These are phyloP conservation scores for Mycosarcoma maydis DNA, from an alignment of 1,284 basidiomycete genomes.

Conservation along the genomic window DNA sequence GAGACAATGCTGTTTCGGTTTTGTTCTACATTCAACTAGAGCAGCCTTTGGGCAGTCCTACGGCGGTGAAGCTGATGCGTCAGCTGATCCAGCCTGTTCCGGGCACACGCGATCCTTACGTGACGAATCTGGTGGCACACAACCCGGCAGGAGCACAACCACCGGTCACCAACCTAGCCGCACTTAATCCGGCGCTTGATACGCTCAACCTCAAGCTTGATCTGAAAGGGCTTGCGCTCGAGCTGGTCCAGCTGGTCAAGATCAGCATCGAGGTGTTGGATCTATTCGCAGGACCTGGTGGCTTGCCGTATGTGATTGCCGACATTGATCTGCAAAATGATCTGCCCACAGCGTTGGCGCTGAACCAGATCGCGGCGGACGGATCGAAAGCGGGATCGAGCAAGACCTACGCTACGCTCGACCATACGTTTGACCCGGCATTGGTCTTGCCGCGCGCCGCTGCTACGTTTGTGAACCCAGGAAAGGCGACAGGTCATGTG, in stretches of 20 bases:
- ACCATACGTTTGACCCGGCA: conserved; percentile 7
- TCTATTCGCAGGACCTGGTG: conserved; percentile 15
- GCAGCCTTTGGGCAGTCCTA: conserved; percentile 73
- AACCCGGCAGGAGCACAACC: conserved; percentile 73
- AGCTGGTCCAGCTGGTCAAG: conserved; percentile 27
- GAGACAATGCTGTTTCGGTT: conserved; percentile 71
- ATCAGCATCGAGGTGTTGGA: conserved; percentile 24
- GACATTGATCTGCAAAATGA: conserved; percentile 3
- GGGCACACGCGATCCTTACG: conserved; percentile 3
- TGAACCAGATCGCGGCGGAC: conserved; percentile 3
- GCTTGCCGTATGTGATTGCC: conserved; percentile 2
- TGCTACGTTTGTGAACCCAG: conserved; percentile 5
- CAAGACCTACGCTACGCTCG: conserved; percentile 9
- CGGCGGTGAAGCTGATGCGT: conserved; percentile 70
- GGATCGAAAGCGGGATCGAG: conserved; percentile 7
- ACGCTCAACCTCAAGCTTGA: conserved; percentile 70
- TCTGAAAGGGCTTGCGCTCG: conserved; percentile 69
- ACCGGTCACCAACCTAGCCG: conserved; percentile 65
- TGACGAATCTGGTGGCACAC: conserved; percentile 72
- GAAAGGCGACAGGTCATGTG: conserved; percentile 12
- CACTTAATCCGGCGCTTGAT: conserved; percentile 8
- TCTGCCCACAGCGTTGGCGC: conserved; percentile 3
- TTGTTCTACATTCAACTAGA: conserved; percentile 77
- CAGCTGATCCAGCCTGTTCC: conserved; percentile 51
- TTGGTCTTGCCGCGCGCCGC: conserved; percentile 1